A percentile compares a stretch with the other conserved stretches of the same genome.
These are phyloP conservation scores for Scorias spongiosa DNA, from an alignment of 2,329 filamentous ascomycete genomes.

Conservation along the genomic window DNA sequence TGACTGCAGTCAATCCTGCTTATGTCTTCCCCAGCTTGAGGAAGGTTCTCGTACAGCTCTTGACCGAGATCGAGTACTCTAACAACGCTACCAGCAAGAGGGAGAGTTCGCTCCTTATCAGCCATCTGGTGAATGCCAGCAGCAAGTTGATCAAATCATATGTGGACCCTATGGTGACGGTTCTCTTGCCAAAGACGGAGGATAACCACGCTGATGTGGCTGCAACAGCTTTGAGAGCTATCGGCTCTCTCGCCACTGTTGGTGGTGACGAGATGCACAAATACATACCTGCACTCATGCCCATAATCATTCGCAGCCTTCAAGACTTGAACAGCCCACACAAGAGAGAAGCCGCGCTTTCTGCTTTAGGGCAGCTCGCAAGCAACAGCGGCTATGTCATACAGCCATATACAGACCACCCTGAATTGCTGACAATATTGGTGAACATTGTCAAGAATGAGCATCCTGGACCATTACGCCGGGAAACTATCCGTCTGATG, in stretches of 20 bases:
- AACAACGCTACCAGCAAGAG: slow-evolving; percentile 90
- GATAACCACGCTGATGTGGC: slow-evolving; percentile 79
- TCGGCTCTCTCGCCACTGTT: slow-evolving; percentile 85
- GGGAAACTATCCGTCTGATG: slow-evolving; percentile 92
- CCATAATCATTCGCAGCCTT: slow-evolving; percentile 80
- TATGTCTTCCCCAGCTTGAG: slow-evolving; percentile 93
- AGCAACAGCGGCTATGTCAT: slow-evolving; percentile 98
- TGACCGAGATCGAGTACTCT: slow-evolving; percentile 92
- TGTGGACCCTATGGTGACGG: slow-evolving; percentile 88
- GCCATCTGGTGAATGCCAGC: slow-evolving; percentile 81
- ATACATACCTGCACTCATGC: slow-evolving; percentile 87
- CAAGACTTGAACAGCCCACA: slow-evolving; percentile 84
- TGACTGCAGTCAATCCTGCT: slow-evolving; percentile 83
- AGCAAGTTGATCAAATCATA: slow-evolving; percentile 90
- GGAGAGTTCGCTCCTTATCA: slow-evolving; percentile 85
- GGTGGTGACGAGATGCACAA: slow-evolving; percentile 86
- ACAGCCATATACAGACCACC: slow-evolving; percentile 86
- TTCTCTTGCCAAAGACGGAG: slow-evolving; percentile 81
- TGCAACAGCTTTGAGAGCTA: slow-evolving; percentile 84
- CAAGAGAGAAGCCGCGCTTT: slow-evolving; percentile 82
- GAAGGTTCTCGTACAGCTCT: slow-evolving; percentile 87
- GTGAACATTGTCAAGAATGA: slow-evolving; percentile 92
- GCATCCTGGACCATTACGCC: slow-evolving; percentile 67
- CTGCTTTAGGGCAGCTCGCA: slow-evolving; percentile 79
- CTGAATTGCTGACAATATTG: slow-evolving; percentile 78